Evolutionary conservation across 2,329 filamentous ascomycete genomes (phyloP), one percentile per base, ranked within the genome.

Genomic region (Scytalidium lignicola): DNA sequence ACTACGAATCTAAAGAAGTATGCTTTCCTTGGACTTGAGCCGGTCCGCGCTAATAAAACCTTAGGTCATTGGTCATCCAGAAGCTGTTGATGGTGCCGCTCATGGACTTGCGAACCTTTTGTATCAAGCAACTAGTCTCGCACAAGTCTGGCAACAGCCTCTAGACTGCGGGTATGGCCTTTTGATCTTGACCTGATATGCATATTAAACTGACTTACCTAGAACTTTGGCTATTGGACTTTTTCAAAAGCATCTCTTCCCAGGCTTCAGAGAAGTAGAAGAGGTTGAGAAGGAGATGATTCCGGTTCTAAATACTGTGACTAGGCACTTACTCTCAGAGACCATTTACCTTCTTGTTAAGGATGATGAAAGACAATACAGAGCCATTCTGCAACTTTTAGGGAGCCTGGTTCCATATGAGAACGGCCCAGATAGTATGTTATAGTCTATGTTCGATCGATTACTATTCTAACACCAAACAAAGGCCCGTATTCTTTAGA

Each of bases 171-270:
- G 56, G 57, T 59, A 55, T 43, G 48, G 29, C 20, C 18, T 13
- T 23, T 20, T 20, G 8, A 47, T 39, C 43, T 43, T 23, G 17
- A 21, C 3, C 18, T 49, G 22, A 4, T 37, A n/a, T 37, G 12
- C 4, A 40, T 41, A 40, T 53, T 47, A 26, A 10, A 43, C 50
- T 55, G 19, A 58, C 28, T 51, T 7, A 5, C 19, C 41, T 54
- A 71, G 70, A 43, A 59, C 65, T n/a, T 63, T 79, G 43, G 71
- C 74, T 9, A 69, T 72, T 46, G 67, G 68, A 2, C 62, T 90
- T 1, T 80, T 90, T 56, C 78, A 74, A 61, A 77, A 71, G 48
- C 83, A 86, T 58, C 69, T 90, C 1, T 89, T 89, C 56, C 85
- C 86, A 0, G 71, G 74, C 37, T 58, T 73, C 17, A 72, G 70